Conservation (phyloP, 768 basidiomycete species). For the Termitomyces sp. region DNA sequence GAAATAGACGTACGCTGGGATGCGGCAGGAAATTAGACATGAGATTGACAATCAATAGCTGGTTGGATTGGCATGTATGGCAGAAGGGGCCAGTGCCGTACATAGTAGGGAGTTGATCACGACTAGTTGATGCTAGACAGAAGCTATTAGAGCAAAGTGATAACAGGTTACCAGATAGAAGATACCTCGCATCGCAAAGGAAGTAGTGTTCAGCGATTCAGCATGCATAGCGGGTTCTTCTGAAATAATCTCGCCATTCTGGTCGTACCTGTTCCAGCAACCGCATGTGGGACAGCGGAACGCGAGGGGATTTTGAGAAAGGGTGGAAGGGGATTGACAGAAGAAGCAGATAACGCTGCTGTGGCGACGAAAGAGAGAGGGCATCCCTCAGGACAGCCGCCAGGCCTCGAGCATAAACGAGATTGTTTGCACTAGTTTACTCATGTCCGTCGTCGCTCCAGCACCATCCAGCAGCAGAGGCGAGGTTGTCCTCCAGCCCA, state of each 20-base stretch:
- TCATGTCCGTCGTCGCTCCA: conserved; percentile 42
- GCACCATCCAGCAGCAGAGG: conserved; percentile 59
- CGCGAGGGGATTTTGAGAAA: conserved; percentile 46
- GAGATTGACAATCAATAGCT: conserved; percentile 81
- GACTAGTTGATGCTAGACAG: conserved; percentile 59
- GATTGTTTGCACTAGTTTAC: conserved; percentile 8
- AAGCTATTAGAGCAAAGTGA: not conserved
- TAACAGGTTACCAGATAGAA: not conserved
- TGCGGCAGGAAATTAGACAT: conserved; percentile 86
- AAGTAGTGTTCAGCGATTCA: conserved; percentile 61
- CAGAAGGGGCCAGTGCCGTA: conserved; percentile 73
- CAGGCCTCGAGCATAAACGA: not conserved
- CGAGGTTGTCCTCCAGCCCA: conserved; percentile 63
- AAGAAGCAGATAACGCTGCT: conserved; percentile 63
- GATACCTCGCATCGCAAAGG: conserved; percentile 73
- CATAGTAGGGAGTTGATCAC: conserved; percentile 61
- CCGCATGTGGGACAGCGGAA: conserved; percentile 67
- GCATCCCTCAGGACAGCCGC: conserved; percentile 21
- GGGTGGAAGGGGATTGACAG: conserved; percentile 49
- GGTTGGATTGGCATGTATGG: conserved; percentile 89
- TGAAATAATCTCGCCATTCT: conserved; percentile 72
- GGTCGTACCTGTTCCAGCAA: conserved; percentile 75
- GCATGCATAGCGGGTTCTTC: conserved; percentile 90
- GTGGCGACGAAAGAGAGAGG: conserved; percentile 50
- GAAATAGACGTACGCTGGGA: conserved; percentile 52